Conservation (phyloP, 306 rosid species). For the Vigna hirtella region DNA sequence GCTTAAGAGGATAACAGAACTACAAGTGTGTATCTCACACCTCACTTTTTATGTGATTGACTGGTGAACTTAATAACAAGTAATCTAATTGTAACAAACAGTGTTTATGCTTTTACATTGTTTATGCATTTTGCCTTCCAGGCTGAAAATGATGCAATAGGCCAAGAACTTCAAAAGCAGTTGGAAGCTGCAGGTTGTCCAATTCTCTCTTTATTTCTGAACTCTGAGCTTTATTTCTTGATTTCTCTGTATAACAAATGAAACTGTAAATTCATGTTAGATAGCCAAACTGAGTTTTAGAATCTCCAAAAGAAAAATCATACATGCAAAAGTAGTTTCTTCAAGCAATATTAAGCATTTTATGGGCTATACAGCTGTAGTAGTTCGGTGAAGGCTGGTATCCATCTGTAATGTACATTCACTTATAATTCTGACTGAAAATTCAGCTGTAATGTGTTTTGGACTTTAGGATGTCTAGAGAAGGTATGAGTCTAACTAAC, state of each 20-base stretch:
- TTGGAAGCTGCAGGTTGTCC: conserved; percentile 89
- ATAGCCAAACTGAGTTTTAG: neutral
- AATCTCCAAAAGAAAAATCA: neutral
- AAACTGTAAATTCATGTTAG: neutral
- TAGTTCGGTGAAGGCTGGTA: too few species aligned
- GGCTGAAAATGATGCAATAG: conserved; percentile 87
- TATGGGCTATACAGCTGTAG: neutral
- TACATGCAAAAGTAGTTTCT: neutral
- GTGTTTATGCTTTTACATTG: conserved; percentile 12
- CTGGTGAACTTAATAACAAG: neutral
- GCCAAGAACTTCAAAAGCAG: conserved; percentile 91
- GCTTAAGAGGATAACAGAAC: conserved; percentile 77
- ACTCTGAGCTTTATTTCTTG: conserved; percentile 4
- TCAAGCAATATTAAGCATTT: neutral
- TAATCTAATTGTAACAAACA: neutral
- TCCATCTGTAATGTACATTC: too few species aligned
- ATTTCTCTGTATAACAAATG: conserved; percentile 24
- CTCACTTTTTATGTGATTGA: conserved; percentile 23
- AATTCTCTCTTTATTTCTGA: neutral
- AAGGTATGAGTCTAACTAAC: conserved; percentile 10
- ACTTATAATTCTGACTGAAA: too few species aligned
- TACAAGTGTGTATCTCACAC: conserved; percentile 63
- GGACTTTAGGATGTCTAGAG: conserved; percentile 1
- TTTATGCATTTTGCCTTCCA: conserved; percentile 41
- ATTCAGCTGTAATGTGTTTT: neutral